These are phyloP conservation scores for Amanita pallidorosea DNA, from an alignment of 768 basidiomycete species.

Conservation along the genomic window DNA sequence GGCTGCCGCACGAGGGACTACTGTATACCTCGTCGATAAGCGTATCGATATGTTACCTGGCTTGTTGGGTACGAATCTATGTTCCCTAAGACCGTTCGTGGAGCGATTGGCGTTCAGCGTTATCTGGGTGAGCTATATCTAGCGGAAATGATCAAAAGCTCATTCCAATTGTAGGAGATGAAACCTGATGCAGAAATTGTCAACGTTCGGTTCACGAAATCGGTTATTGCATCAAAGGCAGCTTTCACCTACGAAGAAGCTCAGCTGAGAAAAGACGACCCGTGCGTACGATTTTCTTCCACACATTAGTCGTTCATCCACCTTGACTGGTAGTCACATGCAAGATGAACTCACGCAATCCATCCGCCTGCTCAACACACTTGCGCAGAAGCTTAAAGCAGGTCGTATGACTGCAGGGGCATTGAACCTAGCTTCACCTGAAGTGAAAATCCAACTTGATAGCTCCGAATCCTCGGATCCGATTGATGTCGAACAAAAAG, in stretches of 20 bases:
- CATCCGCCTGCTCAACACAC: conserved; percentile 78
- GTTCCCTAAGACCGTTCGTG: conserved; percentile 84
- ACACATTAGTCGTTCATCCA: not conserved
- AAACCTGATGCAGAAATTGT: conserved; percentile 83
- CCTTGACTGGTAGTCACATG: conserved; percentile 36
- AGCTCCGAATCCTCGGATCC: conserved; percentile 91
- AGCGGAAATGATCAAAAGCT: not conserved
- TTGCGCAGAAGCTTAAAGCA: conserved; percentile 79
- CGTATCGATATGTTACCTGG: conserved; percentile 97
- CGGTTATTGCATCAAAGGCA: conserved; percentile 91
- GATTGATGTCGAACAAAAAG: conserved; percentile 95
- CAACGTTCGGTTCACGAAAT: conserved; percentile 86
- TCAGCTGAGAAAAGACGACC: conserved; percentile 87
- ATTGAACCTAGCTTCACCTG: conserved; percentile 93
- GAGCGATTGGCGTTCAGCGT: conserved; percentile 92
- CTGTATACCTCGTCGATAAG: conserved; percentile 96
- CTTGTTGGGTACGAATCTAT: conserved; percentile 90
- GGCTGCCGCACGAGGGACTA: conserved; percentile 92
- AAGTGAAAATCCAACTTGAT: conserved; percentile 94
- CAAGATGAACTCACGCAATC: conserved; percentile 76
- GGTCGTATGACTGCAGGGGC: conserved; percentile 93
- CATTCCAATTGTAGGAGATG: conserved; percentile 54
- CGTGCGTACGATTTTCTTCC: conserved; percentile 33
- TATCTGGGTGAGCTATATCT: conserved; percentile 63
- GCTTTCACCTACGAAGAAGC: conserved; percentile 98